A percentile compares a stretch with the other conserved stretches of the same genome.
phyloP scores from a whole-genome alignment of 495 filamentous ascomycete species.

The Tuber umbilicatum region DNA sequence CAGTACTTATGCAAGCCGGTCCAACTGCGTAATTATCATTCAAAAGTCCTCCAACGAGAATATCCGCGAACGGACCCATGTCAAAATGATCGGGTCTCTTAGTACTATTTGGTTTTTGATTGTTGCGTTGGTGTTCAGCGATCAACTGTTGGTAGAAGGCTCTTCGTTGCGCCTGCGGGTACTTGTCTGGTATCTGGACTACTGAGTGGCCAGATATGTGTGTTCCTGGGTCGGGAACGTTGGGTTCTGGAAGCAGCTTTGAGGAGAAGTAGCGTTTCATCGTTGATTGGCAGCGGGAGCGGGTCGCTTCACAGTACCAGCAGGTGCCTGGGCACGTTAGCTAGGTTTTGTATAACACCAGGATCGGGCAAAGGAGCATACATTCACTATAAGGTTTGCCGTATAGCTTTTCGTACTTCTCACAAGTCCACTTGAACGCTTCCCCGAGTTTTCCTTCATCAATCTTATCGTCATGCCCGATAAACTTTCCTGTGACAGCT shows the following conservation, averaged over 20 bases:
- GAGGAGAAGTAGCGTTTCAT: background rate
- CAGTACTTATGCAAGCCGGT: background rate
- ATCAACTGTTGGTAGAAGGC: background rate
- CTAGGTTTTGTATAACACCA: background rate
- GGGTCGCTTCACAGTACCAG: conserved; percentile 1
- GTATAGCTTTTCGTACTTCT: background rate
- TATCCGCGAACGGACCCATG: background rate
- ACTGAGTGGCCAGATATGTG: background rate
- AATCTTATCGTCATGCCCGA: background rate
- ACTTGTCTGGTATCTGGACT: background rate
- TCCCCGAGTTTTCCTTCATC: background rate
- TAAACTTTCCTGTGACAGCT: background rate
- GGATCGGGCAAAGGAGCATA: background rate
- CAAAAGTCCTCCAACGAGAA: background rate
- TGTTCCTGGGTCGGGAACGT: background rate
- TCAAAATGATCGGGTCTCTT: background rate
- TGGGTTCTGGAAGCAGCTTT: background rate
- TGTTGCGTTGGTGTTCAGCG: background rate
- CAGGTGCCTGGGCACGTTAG: background rate
- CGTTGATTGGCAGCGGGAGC: background rate
- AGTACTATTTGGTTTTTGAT: background rate
- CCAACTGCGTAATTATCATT: background rate
- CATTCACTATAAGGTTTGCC: background rate
- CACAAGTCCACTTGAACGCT: background rate
- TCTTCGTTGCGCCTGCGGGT: background rate